Percentiles rank a stretch among this genome's conserved stretches.
Evolutionary conservation across 139 green algal genomes (phyloP).

Genomic region (Chlorella sp.): DNA sequence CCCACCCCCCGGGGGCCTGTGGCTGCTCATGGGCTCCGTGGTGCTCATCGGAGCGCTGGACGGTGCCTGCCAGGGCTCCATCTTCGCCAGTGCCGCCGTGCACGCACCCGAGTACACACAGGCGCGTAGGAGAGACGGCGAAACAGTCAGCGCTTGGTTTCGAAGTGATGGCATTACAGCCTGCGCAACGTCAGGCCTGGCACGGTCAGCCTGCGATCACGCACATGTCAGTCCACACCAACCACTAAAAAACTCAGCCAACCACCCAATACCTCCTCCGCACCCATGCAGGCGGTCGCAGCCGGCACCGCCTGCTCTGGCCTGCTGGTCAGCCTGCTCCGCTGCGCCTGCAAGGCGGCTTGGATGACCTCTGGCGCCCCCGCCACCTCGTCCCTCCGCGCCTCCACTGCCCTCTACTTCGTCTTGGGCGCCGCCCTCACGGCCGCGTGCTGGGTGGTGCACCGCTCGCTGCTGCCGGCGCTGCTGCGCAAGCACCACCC

Average conservation of each 20-base stretch:
- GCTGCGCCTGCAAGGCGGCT: constrained; percentile 61
- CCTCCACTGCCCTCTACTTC: constrained; percentile 58
- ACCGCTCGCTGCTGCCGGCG: constrained; percentile 33
- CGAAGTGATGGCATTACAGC: too few relatives aligned
- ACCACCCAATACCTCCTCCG: too few relatives aligned
- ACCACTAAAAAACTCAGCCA: too few relatives aligned
- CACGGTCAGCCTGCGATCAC: too few relatives aligned
- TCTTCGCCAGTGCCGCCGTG: constrained; percentile 60
- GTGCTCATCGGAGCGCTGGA: constrained; percentile 55
- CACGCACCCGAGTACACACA: constrained; percentile 56
- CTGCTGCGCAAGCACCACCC: constrained; percentile 27
- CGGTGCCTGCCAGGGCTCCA: constrained; percentile 58
- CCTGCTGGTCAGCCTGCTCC: constrained; percentile 58
- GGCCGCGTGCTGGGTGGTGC: constrained; percentile 35
- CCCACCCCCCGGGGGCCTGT: background rate
- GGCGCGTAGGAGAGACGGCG: too few relatives aligned
- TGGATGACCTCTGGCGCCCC: constrained; percentile 19
- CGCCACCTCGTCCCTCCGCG: constrained; percentile 31
- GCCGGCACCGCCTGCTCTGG: constrained; percentile 60
- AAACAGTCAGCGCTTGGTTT: too few relatives aligned
- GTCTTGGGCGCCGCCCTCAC: constrained; percentile 13
- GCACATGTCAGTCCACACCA: too few relatives aligned
- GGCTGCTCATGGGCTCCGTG: background rate
- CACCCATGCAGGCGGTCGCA: constrained; percentile 67
- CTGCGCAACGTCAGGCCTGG: too few relatives aligned